Percentiles rank a stretch among this genome's conserved stretches.
These are phyloP conservation scores for Dissophora globulifera DNA, from an alignment of 192 early-diverging fungal genomes.

Conservation along the genomic window DNA sequence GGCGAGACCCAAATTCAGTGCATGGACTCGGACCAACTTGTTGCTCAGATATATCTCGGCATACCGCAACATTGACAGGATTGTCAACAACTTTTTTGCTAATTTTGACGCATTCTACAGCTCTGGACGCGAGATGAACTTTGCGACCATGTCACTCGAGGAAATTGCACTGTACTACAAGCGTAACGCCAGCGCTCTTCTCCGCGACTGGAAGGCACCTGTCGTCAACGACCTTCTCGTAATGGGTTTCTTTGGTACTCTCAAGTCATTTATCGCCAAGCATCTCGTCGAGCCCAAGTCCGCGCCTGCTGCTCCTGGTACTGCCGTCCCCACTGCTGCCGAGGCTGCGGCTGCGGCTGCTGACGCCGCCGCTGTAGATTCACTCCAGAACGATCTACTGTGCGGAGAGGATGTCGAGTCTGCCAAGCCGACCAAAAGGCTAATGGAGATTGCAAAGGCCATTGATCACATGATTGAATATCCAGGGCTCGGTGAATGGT, in stretches of 20 bases:
- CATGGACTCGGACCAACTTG: slow-evolving; percentile 33
- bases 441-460: slow-evolving; percentile 47
- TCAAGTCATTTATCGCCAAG: slow-evolving; percentile 54
- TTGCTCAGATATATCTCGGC: slow-evolving; percentile 47
- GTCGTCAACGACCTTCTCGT: slow-evolving; percentile 46
- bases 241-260: slow-evolving; percentile 50
- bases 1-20: slow-evolving; percentile 32
- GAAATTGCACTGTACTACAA: slow-evolving; percentile 42
- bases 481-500: slow-evolving; percentile 28
- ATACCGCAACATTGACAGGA: slow-evolving; percentile 46
- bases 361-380: slow-evolving; percentile 45
- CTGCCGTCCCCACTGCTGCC: slow-evolving; percentile 21
- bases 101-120: slow-evolving; percentile 49
- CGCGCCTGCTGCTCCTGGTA: neutral
- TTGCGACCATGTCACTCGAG: slow-evolving; percentile 40
- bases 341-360: slow-evolving; percentile 28
- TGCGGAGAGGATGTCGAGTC: slow-evolving; percentile 53
- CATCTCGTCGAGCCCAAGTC: slow-evolving; percentile 43
- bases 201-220: slow-evolving; percentile 48
- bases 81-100: slow-evolving; percentile 45
- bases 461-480: slow-evolving; percentile 42
- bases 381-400: slow-evolving; percentile 46
- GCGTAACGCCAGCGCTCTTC: slow-evolving; percentile 27
- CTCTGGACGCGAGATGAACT: slow-evolving; percentile 39
- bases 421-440: slow-evolving; percentile 51